Conservation (phyloP, 768 basidiomycete genomes). For the Xerocomus potaroensis region DNA sequence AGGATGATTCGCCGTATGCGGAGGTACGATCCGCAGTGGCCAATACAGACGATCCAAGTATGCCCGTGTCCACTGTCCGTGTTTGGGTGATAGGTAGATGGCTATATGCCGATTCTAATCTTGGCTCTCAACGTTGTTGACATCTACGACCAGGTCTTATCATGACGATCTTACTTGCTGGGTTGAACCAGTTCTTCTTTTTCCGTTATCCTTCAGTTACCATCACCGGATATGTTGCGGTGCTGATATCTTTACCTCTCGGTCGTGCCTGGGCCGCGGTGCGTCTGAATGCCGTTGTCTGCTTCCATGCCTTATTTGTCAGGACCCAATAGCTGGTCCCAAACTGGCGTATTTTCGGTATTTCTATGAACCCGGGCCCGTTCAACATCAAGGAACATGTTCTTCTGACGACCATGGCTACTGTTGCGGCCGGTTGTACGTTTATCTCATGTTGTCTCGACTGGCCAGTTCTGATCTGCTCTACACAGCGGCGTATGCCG, state of each 20-base stretch:
- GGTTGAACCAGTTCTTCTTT: slow-evolving; percentile 77
- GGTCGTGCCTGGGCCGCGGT: slow-evolving; percentile 58
- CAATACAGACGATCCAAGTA: slow-evolving; percentile 55
- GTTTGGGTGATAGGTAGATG: slow-evolving; percentile 51
- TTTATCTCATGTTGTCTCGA: slow-evolving; percentile 1
- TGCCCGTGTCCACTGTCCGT: slow-evolving; percentile 57
- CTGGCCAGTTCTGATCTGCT: slow-evolving; percentile 2
- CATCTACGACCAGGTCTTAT: slow-evolving; percentile 23
- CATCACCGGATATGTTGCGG: slow-evolving; percentile 54
- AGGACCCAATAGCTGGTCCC: slow-evolving; percentile 43
- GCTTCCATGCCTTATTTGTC: too few relatives aligned
- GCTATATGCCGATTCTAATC: too few relatives aligned
- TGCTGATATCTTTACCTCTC: slow-evolving; percentile 65
- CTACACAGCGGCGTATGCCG: slow-evolving; percentile 44
- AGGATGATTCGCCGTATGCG: slow-evolving; percentile 48
- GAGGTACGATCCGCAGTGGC: slow-evolving; percentile 46
- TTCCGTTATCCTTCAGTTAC: slow-evolving; percentile 55
- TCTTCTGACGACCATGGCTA: slow-evolving; percentile 65
- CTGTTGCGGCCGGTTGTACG: slow-evolving; percentile 34
- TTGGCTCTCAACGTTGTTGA: too few relatives aligned
- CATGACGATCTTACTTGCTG: slow-evolving; percentile 60
- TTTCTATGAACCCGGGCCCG: slow-evolving; percentile 68
- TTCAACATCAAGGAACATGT: slow-evolving; percentile 75
- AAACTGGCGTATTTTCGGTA: slow-evolving; percentile 48
- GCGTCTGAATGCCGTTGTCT: background rate